Conservation (phyloP, 345 rosid species). For the Cardiospermum halicacabum region DNA sequence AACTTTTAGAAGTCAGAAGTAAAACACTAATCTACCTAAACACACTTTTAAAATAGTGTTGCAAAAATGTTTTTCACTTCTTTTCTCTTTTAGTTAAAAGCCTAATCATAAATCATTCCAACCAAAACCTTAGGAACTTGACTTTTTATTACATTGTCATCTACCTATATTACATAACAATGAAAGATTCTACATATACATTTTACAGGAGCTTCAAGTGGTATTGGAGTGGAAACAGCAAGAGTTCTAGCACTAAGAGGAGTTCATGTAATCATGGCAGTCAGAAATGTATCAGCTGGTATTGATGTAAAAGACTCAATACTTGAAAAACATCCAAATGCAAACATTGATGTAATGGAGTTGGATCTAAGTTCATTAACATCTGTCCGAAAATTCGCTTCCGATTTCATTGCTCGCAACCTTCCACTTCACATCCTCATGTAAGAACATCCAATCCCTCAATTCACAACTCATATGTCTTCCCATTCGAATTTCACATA, state of each 20-base stretch:
- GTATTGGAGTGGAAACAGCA: constrained; percentile 65
- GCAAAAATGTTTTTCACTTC: too few relatives aligned
- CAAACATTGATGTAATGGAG: constrained; percentile 67
- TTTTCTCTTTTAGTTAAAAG: too few relatives aligned
- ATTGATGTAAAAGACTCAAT: constrained; percentile 50
- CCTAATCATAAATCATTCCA: too few relatives aligned
- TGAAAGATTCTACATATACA: too few relatives aligned
- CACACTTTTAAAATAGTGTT: too few relatives aligned
- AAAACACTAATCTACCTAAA: too few relatives aligned
- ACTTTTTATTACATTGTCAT: too few relatives aligned
- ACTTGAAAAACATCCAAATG: constrained; percentile 43
- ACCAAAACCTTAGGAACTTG: too few relatives aligned
- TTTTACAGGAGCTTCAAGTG: constrained; percentile 70
- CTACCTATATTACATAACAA: too few relatives aligned
- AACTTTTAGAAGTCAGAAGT: too few relatives aligned
- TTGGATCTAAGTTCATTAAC: constrained; percentile 72
- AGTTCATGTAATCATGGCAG: constrained; percentile 67
- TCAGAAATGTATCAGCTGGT: constrained; percentile 56
- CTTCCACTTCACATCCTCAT: constrained; percentile 59
- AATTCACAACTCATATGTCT: too few relatives aligned
- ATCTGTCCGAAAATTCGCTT: constrained; percentile 61
- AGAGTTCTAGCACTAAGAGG: constrained; percentile 81
- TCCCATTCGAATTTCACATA: too few relatives aligned
- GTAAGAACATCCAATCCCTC: constrained; percentile 33
- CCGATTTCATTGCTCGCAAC: constrained; percentile 45